Conservation (phyloP, 2,329 filamentous ascomycete species). For the Madurella mycetomatis region DNA sequence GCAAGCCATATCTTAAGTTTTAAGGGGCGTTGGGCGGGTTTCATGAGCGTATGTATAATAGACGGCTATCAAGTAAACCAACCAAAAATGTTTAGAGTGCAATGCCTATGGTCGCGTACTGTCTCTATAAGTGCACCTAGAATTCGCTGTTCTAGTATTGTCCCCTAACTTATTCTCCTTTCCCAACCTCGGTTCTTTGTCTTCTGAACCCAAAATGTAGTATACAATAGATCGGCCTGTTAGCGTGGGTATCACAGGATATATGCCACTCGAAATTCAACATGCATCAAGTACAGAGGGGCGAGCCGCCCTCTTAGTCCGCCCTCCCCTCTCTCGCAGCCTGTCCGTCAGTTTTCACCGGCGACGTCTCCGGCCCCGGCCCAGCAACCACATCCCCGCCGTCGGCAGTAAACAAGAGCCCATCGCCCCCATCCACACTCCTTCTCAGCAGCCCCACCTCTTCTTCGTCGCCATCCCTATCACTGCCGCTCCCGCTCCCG, state of each 20-base stretch:
- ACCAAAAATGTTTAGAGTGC: not conserved
- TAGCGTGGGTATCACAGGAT: slow-evolving; percentile 14
- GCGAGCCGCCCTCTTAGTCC: slow-evolving; percentile 3
- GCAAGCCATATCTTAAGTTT: too few relatives aligned
- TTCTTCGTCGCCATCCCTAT: slow-evolving; percentile 36
- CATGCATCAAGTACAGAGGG: not conserved
- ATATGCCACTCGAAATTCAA: slow-evolving; percentile 1
- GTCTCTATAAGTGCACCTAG: not conserved
- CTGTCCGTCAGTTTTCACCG: not conserved
- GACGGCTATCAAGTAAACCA: not conserved
- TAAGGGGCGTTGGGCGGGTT: too few relatives aligned
- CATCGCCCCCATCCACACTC: slow-evolving; percentile 9
- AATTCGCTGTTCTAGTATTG: not conserved
- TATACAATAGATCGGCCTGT: not conserved
- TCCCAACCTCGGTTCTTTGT: not conserved
- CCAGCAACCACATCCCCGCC: slow-evolving; percentile 11
- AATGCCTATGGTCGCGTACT: not conserved
- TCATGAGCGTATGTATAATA: not conserved
- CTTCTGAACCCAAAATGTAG: not conserved
- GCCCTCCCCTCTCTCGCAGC: slow-evolving; percentile 5
- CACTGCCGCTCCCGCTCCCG: slow-evolving; percentile 13
- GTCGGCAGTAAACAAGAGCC: slow-evolving; percentile 17
- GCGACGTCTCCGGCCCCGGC: slow-evolving; percentile 9
- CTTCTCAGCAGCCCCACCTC: slow-evolving; percentile 44
- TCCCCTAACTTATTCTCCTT: not conserved